These are phyloP conservation scores for Xylogone sp. DNA, from an alignment of 2,329 filamentous ascomycete species.

Conservation along the genomic window DNA sequence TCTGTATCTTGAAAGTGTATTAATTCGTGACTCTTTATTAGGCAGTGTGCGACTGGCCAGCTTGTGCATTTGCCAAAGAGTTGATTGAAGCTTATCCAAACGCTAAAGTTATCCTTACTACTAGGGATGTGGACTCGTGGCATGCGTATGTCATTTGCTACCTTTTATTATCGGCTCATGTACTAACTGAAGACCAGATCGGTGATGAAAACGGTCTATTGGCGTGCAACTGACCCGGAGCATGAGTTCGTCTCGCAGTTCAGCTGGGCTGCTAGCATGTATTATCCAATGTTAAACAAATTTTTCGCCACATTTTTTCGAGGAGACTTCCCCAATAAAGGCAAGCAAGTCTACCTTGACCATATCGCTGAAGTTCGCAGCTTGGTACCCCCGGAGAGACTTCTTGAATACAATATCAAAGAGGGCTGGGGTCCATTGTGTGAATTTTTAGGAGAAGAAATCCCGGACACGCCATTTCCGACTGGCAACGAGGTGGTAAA, in stretches of 20 bases:
- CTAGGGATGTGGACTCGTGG: conserved; percentile 8
- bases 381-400: conserved; percentile 9
- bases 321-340: conserved; percentile 4
- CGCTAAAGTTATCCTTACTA: conserved; percentile 8
- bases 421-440: conserved; percentile 18
- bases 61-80: conserved; percentile 22
- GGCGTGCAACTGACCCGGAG: conserved; percentile 61
- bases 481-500: not conserved
- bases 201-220: conserved; percentile 24
- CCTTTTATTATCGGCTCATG: not conserved
- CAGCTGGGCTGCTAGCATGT: conserved; percentile 63
- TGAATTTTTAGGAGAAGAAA: conserved; percentile 11
- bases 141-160: not conserved
- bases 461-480: not conserved
- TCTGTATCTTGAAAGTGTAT: conserved; percentile 21
- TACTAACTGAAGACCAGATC: not conserved
- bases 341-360: conserved; percentile 2
- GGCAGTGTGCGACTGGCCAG: conserved; percentile 2
- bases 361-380: conserved; percentile 5
- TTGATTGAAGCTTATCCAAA: conserved; percentile 10
- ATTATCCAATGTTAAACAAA: conserved; percentile 65
- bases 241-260: conserved; percentile 49
- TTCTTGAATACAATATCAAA: conserved; percentile 11
- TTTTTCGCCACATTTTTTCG: conserved; percentile 60
- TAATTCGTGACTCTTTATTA: not conserved